Conservation (phyloP, 129 eudicot species). For the Centrapalus pauciflorus region DNA sequence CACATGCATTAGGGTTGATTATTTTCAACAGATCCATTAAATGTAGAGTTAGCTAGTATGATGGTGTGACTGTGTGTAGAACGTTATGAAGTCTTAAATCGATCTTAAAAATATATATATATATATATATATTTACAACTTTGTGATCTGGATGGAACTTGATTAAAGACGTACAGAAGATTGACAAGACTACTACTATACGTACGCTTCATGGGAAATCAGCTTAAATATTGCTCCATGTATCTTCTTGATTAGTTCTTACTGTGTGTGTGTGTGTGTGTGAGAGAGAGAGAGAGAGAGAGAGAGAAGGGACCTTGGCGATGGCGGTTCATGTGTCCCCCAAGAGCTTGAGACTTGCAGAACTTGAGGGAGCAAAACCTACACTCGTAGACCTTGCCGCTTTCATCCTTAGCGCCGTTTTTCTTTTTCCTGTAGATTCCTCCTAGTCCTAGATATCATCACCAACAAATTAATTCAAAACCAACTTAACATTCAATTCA, state of each 20-base stretch:
- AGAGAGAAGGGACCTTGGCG: slow-evolving; percentile 62
- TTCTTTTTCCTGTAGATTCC: slow-evolving; percentile 61
- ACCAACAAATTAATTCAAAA: slow-evolving; percentile 24
- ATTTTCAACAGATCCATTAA: not conserved
- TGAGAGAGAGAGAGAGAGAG: slow-evolving; percentile 13
- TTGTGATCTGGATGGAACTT: slow-evolving; percentile 17
- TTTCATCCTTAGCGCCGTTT: slow-evolving; percentile 66
- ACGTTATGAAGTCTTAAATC: too few species aligned
- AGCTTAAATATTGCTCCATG: slow-evolving; percentile 19
- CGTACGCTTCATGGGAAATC: slow-evolving; percentile 27
- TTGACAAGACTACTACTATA: slow-evolving; percentile 49
- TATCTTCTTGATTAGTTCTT: not conserved
- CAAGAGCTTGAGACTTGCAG: slow-evolving; percentile 98
- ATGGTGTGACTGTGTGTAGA: too few species aligned
- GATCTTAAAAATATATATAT: too few species aligned
- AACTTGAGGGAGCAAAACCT: slow-evolving; percentile 98
- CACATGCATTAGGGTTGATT: not conserved
- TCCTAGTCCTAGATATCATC: slow-evolving; percentile 30
- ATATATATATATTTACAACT: not conserved
- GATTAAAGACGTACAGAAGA: slow-evolving; percentile 13
- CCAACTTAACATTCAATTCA: slow-evolving; percentile 33
- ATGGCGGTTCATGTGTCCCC: slow-evolving; percentile 99
- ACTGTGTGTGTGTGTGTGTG: not conserved
- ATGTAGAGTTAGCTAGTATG: too few species aligned
- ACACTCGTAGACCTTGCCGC: slow-evolving; percentile 90